Conservation (phyloP, 805 yeast genomes). For the Debaryomyces tyrocola region DNA sequence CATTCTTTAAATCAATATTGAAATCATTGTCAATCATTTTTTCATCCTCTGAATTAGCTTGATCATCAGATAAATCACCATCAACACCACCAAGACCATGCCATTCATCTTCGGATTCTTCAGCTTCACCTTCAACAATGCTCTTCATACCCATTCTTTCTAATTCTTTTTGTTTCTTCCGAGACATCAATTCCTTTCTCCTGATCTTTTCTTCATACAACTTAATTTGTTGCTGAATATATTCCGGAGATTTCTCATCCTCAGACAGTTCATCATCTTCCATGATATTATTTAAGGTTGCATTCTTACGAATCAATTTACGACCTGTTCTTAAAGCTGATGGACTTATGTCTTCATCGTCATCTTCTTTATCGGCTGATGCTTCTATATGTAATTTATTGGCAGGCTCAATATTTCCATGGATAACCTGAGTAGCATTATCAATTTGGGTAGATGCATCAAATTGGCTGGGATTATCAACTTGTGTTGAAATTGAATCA, state of each 20-base stretch:
- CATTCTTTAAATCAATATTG: slow-evolving; percentile 55
- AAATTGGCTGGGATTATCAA: slow-evolving; percentile 23
- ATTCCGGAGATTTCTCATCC: slow-evolving; percentile 23
- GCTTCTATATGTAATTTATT: neutral
- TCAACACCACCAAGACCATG: slow-evolving; percentile 76
- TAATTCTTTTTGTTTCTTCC: slow-evolving; percentile 48
- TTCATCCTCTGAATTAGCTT: slow-evolving; percentile 74
- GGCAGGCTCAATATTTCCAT: no score
- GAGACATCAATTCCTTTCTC: slow-evolving; percentile 30
- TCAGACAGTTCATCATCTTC: slow-evolving; percentile 22
- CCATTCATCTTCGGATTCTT: slow-evolving; percentile 89
- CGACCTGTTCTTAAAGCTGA: slow-evolving; percentile 23
- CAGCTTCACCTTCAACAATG: slow-evolving; percentile 79
- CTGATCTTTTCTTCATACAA: slow-evolving; percentile 39
- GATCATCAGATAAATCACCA: slow-evolving; percentile 53
- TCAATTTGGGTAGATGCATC: slow-evolving; percentile 11
- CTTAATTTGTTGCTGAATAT: slow-evolving; percentile 29
- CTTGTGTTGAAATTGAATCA: slow-evolving; percentile 17
- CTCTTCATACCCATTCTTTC: slow-evolving; percentile 57
- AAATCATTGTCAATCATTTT: slow-evolving; percentile 72
- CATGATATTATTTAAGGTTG: slow-evolving; percentile 7
- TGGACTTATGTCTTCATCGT: slow-evolving; percentile 29
- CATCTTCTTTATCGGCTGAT: slow-evolving; percentile 3
- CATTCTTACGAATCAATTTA: slow-evolving; percentile 16
- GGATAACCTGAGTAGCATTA: neutral